phyloP scores from a whole-genome alignment of 2,329 filamentous ascomycete species.

The Pseudogymnoascus sp. region DNA sequence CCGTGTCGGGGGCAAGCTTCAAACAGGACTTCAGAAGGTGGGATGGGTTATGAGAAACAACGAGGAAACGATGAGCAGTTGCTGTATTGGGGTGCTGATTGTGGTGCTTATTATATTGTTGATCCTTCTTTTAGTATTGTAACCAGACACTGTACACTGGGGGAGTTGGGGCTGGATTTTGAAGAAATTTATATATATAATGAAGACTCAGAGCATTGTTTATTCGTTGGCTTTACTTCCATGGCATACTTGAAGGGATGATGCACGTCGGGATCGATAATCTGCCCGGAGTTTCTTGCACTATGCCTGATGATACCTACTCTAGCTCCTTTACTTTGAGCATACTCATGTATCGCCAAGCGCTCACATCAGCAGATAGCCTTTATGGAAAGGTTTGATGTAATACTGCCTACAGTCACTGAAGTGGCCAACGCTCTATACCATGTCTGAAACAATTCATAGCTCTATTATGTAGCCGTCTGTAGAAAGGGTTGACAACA shows the following conservation, averaged over 20 bases:
- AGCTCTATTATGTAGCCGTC: background rate
- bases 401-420: background rate
- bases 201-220: background rate
- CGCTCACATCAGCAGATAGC: background rate
- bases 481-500: background rate
- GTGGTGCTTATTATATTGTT: slow-evolving; percentile 80
- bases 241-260: background rate
- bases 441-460: background rate
- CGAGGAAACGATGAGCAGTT: slow-evolving; percentile 81
- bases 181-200: background rate
- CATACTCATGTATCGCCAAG: background rate
- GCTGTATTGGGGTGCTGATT: slow-evolving; percentile 84
- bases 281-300: background rate
- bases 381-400: background rate
- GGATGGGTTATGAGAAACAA: slow-evolving; percentile 78
- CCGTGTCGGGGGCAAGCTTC: slow-evolving; percentile 75
- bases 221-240: background rate
- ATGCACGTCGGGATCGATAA: background rate
- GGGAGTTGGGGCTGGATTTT: background rate
- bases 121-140: slow-evolving; percentile 64
- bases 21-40: slow-evolving; percentile 80
- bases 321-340: background rate
- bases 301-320: background rate
- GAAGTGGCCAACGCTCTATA: background rate
- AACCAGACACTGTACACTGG: slow-evolving; percentile 6